Evolutionary conservation across 495 filamentous ascomycete genomes (phyloP), one percentile per base, ranked within the genome.

Genomic region (Cercophora samala): DNA sequence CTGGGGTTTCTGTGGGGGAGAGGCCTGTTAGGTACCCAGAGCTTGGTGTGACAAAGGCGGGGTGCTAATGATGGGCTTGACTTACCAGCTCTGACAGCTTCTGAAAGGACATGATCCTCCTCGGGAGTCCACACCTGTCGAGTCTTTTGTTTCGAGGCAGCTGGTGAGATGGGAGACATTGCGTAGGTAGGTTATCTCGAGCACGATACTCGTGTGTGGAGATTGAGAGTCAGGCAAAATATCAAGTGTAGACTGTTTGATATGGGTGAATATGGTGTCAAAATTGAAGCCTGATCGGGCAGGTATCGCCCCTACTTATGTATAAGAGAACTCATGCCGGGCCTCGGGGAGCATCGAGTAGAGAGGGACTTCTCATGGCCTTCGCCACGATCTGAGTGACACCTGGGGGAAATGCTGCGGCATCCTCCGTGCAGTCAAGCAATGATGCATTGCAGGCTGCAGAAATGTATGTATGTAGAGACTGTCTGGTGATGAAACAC

Each of bases 81-180:
- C 64, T 64, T 55, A 68, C 71, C 71, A 52, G 59, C 63, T 1
- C 66, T 67, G 2, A 75, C 74, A 1, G 74, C 73, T 1, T 62
- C 67, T 13, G 71, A 59, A 0, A 76, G 66, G 5, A 69, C 46
- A 15, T 61, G 66, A 61, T 76, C 73, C 52, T 76, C 73, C 5
- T 73, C 71, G 6, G 69, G 63, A 11, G 71, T 75, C 74, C 74
- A 76, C n/a, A 72, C 61, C 58, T 74, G 72, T 19, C 72, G 70
- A 21, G 63, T 21, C 61, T 74, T 74, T 17, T 25, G 67, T 19
- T 15, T 23, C 25, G 60, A 37, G 8, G 18, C 15, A 13, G 24
- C 18, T n/a, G 26, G 46, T 23, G 24, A 18, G 23, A 5, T 18
- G 22, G 17, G 24, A 60, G 22, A 60, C 26, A 18, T 24, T 60